Evolutionary conservation across 805 yeast species (phyloP).

Genomic region (Teunomyces pallodes): DNA sequence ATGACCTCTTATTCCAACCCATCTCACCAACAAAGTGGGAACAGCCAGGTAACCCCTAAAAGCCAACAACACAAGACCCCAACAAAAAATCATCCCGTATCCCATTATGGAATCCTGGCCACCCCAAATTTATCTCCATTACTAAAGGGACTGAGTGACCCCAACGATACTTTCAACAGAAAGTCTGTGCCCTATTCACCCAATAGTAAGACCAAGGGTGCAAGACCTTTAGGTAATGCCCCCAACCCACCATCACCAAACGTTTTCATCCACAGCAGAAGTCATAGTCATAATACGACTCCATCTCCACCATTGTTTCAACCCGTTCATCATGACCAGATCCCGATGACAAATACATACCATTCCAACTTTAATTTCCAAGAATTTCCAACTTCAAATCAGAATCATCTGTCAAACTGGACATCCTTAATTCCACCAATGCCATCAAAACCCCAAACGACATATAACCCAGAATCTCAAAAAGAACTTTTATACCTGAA

Average conservation of each 20-base stretch:
- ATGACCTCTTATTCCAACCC: slow-evolving; percentile 3
- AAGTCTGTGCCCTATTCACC: background rate
- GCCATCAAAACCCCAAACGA: slow-evolving; percentile 19
- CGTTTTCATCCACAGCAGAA: slow-evolving; percentile 8
- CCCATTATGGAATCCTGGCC: background rate
- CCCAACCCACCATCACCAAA: slow-evolving; percentile 2
- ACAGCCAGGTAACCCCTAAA: background rate
- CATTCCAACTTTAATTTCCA: slow-evolving; percentile 3
- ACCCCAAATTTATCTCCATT: background rate
- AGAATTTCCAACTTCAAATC: background rate
- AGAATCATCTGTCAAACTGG: slow-evolving; percentile 8
- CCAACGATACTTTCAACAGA: background rate
- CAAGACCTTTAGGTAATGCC: background rate
- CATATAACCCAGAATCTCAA: slow-evolving; percentile 10
- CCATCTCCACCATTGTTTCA: slow-evolving; percentile 11
- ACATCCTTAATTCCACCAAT: slow-evolving; percentile 33
- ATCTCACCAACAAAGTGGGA: background rate
- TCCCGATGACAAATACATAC: background rate
- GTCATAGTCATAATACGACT: slow-evolving; percentile 12
- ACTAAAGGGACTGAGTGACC: background rate
- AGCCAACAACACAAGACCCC: slow-evolving; percentile 2
- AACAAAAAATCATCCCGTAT: background rate
- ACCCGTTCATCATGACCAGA: slow-evolving; percentile 13
- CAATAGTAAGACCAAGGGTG: background rate
- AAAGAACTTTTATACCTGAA: background rate